Percentiles rank a stretch among this genome's conserved stretches.
These are phyloP conservation scores for Starmera pachycereana DNA, from an alignment of 805 yeast genomes.

Conservation along the genomic window DNA sequence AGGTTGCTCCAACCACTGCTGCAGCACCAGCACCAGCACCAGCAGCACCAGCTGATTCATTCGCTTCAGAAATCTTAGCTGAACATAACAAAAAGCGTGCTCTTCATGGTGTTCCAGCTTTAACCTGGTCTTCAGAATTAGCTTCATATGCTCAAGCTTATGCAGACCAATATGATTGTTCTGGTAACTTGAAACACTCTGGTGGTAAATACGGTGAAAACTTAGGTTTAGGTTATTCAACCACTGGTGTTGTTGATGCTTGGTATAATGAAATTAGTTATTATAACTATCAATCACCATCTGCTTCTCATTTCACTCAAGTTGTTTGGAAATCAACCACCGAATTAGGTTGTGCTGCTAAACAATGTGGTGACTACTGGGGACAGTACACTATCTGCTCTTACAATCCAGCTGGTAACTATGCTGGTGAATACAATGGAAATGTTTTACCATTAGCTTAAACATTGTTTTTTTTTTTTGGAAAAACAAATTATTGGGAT, in stretches of 20 bases:
- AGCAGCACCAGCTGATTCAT: constrained; percentile 14
- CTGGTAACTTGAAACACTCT: constrained; percentile 51
- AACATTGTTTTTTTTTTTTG: no score
- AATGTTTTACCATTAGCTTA: constrained; percentile 18
- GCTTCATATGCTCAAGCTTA: constrained; percentile 46
- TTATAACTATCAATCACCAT: constrained; percentile 44
- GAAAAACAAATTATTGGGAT: constrained; percentile 1
- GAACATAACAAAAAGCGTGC: constrained; percentile 59
- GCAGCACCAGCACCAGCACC: constrained; percentile 11
- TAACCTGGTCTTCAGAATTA: constrained; percentile 47
- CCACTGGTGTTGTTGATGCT: constrained; percentile 49
- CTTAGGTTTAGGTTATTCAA: constrained; percentile 61
- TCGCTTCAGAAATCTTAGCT: constrained; percentile 32
- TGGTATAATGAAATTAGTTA: constrained; percentile 63
- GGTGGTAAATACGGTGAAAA: constrained; percentile 74
- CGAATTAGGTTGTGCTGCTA: constrained; percentile 67
- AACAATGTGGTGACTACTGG: constrained; percentile 44
- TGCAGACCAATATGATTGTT: constrained; percentile 47
- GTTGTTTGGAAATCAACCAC: constrained; percentile 67
- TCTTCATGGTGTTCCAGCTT: constrained; percentile 33
- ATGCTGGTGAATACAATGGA: constrained; percentile 37
- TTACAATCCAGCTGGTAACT: constrained; percentile 69
- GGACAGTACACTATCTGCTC: constrained; percentile 64
- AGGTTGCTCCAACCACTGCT: constrained; percentile 7
- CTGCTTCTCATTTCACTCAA: constrained; percentile 79